Evolutionary conservation across 306 rosid genomes (phyloP), one percentile per base, ranked within the genome.

Genomic region (Vicia faba): DNA sequence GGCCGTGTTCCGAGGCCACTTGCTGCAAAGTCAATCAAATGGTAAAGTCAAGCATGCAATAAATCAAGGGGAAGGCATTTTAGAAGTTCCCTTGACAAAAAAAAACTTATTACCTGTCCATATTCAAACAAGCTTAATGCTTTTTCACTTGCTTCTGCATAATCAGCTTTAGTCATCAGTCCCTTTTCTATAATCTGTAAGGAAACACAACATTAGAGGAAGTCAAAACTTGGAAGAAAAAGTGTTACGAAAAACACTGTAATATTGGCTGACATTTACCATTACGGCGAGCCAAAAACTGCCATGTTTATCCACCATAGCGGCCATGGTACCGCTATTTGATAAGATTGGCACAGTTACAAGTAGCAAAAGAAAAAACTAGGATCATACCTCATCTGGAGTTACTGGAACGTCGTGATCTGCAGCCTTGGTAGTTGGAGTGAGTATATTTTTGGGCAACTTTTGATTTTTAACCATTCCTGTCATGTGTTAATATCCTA

Each of bases 381-480:
- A 58, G 16, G n/a, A 61, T 36, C 71, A 50, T 61, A 82, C 99
- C 97, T 93, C 99, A 61, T 86, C 96, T 25, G 96, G 95, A 63
- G 96, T 82, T 56, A 93, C 83, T 26, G 97, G 99, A 78, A 80
- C 89, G 25, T 93, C 99, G 70, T 90, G 99, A 80, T 85, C 91
- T 31, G 80, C 87, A 71, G 99, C 97, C 78, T 93, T 93, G 53
- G 99, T 90, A 60, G 99, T 93, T 56, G 97, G 99, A 40, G 99
- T 90, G 71, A 93, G 87, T 66, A 93, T 93, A 84, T 79, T 88
- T 61, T 79, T 46, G 39, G 86, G 72, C 71, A 93, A 86, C 84
- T 84, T 93, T 66, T 93, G 87, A 71, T 89, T 93, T 82, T 93
- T 93, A 13, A 82, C 87, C 86, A 93, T 67, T 58, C 96, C 99